A percentile compares a stretch with the other conserved stretches of the same genome.
These are phyloP conservation scores for Poa annua DNA, from an alignment of 176 grass and related monocot species.

Conservation along the genomic window DNA sequence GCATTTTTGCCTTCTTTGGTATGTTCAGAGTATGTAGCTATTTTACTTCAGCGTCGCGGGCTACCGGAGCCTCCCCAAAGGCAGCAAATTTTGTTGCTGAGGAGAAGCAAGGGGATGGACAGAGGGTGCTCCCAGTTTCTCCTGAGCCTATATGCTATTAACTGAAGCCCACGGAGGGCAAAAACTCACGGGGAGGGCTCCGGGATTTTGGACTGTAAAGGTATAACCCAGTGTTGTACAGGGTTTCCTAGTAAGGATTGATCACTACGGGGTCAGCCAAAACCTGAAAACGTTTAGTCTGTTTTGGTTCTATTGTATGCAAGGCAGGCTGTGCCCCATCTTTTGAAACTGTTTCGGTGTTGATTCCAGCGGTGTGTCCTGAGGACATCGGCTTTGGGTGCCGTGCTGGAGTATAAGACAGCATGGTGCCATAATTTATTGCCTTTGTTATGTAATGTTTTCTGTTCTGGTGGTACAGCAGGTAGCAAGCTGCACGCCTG, in stretches of 20 bases:
- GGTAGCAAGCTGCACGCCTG: too few species aligned
- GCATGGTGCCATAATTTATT: background rate
- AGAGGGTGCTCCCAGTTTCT: slow-evolving; percentile 37
- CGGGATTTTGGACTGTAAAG: slow-evolving; percentile 65
- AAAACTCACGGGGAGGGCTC: slow-evolving; percentile 53
- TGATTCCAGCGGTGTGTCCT: background rate
- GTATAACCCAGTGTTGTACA: slow-evolving; percentile 72
- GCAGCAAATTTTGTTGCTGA: slow-evolving; percentile 43
- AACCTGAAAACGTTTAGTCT: slow-evolving; percentile 23
- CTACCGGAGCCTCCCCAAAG: slow-evolving; percentile 19
- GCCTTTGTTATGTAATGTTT: background rate
- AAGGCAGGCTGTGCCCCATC: slow-evolving; percentile 28
- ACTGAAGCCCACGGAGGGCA: slow-evolving; percentile 39
- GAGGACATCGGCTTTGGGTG: slow-evolving; percentile 6
- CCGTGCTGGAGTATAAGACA: too few species aligned
- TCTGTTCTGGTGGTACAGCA: background rate
- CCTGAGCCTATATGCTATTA: slow-evolving; percentile 35
- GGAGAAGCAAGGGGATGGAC: slow-evolving; percentile 16
- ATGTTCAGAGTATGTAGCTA: slow-evolving; percentile 15
- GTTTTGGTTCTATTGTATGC: slow-evolving; percentile 16
- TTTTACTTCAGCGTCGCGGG: slow-evolving; percentile 21
- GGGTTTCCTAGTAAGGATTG: slow-evolving; percentile 46
- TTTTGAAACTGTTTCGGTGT: slow-evolving; percentile 23
- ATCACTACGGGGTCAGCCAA: background rate
- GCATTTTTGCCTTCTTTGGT: background rate